These are phyloP conservation scores for Clavispora carvajalis DNA, from an alignment of 805 yeast species.

Conservation along the genomic window DNA sequence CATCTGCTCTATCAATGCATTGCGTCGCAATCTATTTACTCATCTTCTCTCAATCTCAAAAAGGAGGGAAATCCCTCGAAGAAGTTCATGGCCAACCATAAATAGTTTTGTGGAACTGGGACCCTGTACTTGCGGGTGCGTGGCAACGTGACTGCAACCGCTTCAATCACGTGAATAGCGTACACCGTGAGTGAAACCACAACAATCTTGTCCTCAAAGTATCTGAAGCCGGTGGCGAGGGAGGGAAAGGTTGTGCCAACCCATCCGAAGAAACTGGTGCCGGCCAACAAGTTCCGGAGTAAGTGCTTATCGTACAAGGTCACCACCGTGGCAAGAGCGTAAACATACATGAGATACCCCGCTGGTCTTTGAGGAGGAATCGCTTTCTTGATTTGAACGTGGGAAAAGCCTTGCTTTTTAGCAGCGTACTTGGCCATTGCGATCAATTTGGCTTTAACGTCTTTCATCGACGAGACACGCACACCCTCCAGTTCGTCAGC, in stretches of 20 bases:
- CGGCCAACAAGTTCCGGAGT: constrained; percentile 16
- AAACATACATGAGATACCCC: constrained; percentile 25
- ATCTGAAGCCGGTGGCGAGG: constrained; percentile 5
- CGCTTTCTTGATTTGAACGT: constrained; percentile 45
- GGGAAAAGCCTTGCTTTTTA: constrained; percentile 52
- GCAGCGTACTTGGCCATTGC: constrained; percentile 78
- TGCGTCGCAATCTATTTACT: no score
- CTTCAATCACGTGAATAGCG: constrained; percentile 49
- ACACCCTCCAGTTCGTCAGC: constrained; percentile 23
- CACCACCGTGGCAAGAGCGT: constrained; percentile 17
- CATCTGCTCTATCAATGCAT: no score
- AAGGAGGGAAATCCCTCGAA: constrained; percentile 59
- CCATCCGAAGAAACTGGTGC: constrained; percentile 14
- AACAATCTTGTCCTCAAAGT: constrained; percentile 12
- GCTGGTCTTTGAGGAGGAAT: constrained; percentile 32
- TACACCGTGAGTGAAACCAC: constrained; percentile 24
- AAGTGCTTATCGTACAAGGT: constrained; percentile 19
- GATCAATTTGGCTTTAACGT: constrained; percentile 46
- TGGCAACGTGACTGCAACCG: constrained; percentile 44
- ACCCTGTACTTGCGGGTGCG: constrained; percentile 54
- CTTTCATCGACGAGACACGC: constrained; percentile 24
- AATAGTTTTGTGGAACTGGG: constrained; percentile 41
- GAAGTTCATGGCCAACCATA: constrained; percentile 50
- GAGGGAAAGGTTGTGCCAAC: neutral
- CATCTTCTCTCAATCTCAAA: constrained; percentile 46